Conservation (phyloP, 495 filamentous ascomycete genomes). For the Aspergillus avenaceus region DNA sequence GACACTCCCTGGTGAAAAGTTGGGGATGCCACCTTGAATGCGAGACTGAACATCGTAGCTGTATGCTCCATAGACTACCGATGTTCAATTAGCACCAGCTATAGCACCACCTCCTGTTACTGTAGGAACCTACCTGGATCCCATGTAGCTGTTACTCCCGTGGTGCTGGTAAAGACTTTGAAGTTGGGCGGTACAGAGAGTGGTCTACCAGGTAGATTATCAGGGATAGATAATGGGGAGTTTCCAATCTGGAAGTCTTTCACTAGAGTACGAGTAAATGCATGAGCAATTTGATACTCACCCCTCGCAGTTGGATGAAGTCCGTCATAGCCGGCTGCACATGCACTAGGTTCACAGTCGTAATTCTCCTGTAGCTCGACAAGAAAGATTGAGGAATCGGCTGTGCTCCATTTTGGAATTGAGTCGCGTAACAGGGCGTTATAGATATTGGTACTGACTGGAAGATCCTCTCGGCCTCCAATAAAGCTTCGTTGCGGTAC, state of each 20-base stretch:
- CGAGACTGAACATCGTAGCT: no score
- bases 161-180: no score
- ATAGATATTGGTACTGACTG: neutral
- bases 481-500: conserved; percentile 2
- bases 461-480: neutral
- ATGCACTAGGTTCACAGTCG: neutral
- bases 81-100: no score
- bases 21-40: no score
- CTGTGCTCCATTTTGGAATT: neutral
- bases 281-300: conserved; percentile 1
- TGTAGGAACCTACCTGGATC: no score
- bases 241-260: neutral
- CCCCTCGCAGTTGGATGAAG: neutral
- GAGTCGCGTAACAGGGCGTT: neutral
- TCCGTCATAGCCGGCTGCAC: conserved; percentile 1
- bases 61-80: no score
- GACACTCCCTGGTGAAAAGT: no score
- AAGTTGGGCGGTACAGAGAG: no score
- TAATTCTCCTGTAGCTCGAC: neutral
- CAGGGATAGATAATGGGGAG: neutral
- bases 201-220: neutral
- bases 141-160: no score
- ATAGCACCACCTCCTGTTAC: no score
- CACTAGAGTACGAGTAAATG: neutral
- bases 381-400: neutral